These are phyloP conservation scores for Teratosphaeria viscida DNA, from an alignment of 2,329 filamentous ascomycete species.

Conservation along the genomic window DNA sequence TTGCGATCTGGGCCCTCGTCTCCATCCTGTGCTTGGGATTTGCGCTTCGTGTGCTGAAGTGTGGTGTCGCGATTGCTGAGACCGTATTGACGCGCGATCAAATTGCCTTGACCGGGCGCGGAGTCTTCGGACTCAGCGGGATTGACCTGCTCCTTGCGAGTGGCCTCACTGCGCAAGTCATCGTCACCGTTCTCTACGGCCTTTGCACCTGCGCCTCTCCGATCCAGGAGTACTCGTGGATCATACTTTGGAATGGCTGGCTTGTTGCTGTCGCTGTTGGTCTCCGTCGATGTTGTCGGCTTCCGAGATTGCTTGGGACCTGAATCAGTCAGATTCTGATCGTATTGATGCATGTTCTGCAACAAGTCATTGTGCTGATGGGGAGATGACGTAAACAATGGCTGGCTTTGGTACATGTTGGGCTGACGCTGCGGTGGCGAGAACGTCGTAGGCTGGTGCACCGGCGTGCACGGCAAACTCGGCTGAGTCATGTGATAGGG, in stretches of 20 bases:
- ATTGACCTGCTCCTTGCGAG: not conserved
- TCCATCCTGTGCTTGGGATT: constrained; percentile 30
- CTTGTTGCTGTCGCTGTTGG: not conserved
- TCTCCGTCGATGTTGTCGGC: constrained; percentile 1
- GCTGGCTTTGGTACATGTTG: not conserved
- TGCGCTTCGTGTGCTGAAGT: constrained; percentile 53
- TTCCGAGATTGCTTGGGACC: constrained; percentile 22
- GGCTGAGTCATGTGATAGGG: not conserved
- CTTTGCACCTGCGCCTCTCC: constrained; percentile 8
- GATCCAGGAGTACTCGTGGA: constrained; percentile 14
- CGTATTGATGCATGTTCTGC: not conserved
- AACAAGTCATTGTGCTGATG: not conserved
- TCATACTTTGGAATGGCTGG: constrained; percentile 7
- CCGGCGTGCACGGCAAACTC: not conserved
- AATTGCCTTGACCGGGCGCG: constrained; percentile 40
- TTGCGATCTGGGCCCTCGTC: constrained; percentile 25
- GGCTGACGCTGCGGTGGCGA: not conserved
- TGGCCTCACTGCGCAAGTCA: not conserved
- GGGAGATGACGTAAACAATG: not conserved
- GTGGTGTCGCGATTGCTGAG: constrained; percentile 54
- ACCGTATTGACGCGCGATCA: constrained; percentile 69
- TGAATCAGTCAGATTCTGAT: constrained; percentile 9
- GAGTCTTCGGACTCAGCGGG: not conserved
- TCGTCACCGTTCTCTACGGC: not conserved
- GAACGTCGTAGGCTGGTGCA: not conserved